A percentile compares a stretch with the other conserved stretches of the same genome.
phyloP scores from a whole-genome alignment of 345 rosid species.

The Sonneratia caseolaris region DNA sequence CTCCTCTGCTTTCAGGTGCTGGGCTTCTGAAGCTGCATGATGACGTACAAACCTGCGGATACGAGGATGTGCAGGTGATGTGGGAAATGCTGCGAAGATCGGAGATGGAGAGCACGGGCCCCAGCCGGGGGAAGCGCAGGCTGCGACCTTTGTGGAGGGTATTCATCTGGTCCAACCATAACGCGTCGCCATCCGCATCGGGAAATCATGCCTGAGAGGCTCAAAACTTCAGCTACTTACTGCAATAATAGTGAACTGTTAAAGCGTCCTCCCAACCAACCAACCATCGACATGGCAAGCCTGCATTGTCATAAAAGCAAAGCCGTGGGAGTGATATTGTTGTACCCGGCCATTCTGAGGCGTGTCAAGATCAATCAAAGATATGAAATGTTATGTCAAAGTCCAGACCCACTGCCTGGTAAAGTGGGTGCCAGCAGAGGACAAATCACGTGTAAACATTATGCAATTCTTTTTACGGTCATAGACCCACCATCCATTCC shows the following conservation, averaged over 20 bases:
- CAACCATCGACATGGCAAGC: neutral
- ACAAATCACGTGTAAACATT: neutral
- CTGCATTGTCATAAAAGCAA: neutral
- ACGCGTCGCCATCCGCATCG: constrained; percentile 30
- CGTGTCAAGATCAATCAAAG: neutral
- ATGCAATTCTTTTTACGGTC: neutral
- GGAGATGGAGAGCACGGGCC: constrained; percentile 25
- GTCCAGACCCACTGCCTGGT: neutral
- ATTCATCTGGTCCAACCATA: constrained; percentile 38
- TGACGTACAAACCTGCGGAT: constrained; percentile 56
- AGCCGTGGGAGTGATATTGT: neutral
- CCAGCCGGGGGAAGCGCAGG: constrained; percentile 27
- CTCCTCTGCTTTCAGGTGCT: constrained; percentile 20
- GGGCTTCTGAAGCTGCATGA: constrained; percentile 54
- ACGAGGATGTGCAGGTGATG: constrained; percentile 64
- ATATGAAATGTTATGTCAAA: neutral
- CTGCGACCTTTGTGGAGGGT: constrained; percentile 48
- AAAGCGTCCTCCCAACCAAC: neutral
- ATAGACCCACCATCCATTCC: neutral
- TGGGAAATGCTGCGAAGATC: constrained; percentile 61
- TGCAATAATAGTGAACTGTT: neutral
- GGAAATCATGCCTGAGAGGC: constrained; percentile 18
- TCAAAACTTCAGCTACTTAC: neutral
- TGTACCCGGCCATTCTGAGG: neutral
- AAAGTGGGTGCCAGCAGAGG: neutral